These are phyloP conservation scores for Balakata baccata DNA, from an alignment of 345 rosid species.

Conservation along the genomic window DNA sequence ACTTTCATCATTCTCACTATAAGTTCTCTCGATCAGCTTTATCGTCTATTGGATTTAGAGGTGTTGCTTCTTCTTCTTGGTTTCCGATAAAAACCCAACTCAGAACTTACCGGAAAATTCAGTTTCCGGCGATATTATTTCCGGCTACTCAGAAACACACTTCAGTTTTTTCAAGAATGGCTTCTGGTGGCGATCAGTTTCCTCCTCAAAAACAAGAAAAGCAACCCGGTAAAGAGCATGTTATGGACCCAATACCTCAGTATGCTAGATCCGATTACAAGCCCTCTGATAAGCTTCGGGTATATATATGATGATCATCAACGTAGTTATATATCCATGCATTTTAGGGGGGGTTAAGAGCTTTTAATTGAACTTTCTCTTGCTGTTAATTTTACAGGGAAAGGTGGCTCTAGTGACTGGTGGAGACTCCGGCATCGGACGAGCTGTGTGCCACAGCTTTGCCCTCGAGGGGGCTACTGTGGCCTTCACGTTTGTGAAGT, in stretches of 20 bases:
- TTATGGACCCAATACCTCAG: conserved; percentile 64
- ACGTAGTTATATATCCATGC: too few species aligned
- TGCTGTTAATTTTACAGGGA: conserved; percentile 38
- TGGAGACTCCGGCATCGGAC: conserved; percentile 81
- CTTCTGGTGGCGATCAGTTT: conserved; percentile 41
- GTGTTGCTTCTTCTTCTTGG: conserved; percentile 5
- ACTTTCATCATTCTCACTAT: not conserved
- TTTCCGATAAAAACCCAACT: conserved; percentile 12
- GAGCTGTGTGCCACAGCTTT: conserved; percentile 54
- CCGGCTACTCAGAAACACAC: not conserved
- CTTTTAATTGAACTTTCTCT: too few species aligned
- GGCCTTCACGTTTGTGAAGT: conserved; percentile 68
- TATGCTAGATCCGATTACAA: conserved; percentile 44
- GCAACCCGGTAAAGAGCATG: conserved; percentile 69
- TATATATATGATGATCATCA: not conserved
- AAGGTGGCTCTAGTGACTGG: conserved; percentile 76
- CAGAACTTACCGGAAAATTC: conserved; percentile 9
- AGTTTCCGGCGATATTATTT: conserved; percentile 16
- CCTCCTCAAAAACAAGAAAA: conserved; percentile 63
- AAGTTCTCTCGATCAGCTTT: conserved; percentile 15
- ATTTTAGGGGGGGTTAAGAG: too few species aligned
- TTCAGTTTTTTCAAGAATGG: conserved; percentile 38
- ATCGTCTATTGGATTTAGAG: not conserved
- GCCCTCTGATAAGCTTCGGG: conserved; percentile 65
- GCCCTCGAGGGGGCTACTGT: conserved; percentile 65